Evolutionary conservation across 345 rosid species (phyloP), one percentile per base, ranked within the genome.

Genomic region (Aquilaria yunnanensis): DNA sequence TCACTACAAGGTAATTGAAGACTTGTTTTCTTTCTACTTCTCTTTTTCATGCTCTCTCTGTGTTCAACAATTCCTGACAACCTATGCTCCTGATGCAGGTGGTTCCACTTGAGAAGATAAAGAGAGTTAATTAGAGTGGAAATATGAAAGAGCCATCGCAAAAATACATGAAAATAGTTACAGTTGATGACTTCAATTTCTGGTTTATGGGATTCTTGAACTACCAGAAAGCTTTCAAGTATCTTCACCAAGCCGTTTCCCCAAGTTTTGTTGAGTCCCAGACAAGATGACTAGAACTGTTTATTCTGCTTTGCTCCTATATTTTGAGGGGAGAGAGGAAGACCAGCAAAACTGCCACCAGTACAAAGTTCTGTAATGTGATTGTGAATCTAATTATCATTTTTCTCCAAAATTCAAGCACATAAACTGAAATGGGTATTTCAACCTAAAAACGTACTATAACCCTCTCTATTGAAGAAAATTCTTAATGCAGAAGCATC

Each of bases 181-280:
- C 96, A 0, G 80, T 75, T 1, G 96, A 93, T 65, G 68, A 54
- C 63, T 90, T 83, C 48, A 92, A 93, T 54, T 93, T 93, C 84
- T 90, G 97, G 97, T 87, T 90, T 56, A 86, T 90, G 90, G 97
- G 98, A 0, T 90, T 93, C 78, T 57, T 79, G 37, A 90, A 85
- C 64, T 73, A 81, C 62, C 82, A 84, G 70, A 92, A 83, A 73
- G 84, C 96, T 62, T 74, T 81, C 70, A 79, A 77, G 55, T 62
- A 62, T 63, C 83, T 91, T 60, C 83, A 81, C 64, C 81, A 73
- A 30, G 83, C 89, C n/a, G 54, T 77, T 34, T 76, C 80, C 56
- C 66, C 66, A 56, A 59, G 63, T 61, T 45, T 64, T 49, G 61
- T 58, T 52, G 31, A 46, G 71, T 54, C 75, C 72, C 72, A 62